Evolutionary conservation across 2,329 filamentous ascomycete genomes (phyloP).

Genomic region (Paecilomyces variotii): DNA sequence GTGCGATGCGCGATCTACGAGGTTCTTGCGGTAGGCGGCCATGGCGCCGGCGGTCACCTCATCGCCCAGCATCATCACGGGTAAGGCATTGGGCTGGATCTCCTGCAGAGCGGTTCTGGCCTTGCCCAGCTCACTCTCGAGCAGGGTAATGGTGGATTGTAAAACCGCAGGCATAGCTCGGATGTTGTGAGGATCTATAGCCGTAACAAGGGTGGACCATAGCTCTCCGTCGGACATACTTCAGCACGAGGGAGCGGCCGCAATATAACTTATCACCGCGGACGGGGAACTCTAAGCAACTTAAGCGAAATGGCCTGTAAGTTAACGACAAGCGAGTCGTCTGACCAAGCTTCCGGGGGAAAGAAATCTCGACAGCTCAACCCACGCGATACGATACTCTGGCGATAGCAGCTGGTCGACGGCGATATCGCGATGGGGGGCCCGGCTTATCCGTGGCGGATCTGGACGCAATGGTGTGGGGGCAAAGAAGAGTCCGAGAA

Average conservation of each 20-base stretch:
- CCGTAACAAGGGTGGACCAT: slow-evolving; percentile 9
- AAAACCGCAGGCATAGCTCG: slow-evolving; percentile 33
- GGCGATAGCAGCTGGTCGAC: background rate
- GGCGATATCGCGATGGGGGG: background rate
- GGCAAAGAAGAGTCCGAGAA: background rate
- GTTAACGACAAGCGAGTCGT: background rate
- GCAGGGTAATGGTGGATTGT: slow-evolving; percentile 33
- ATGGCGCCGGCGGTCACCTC: slow-evolving; percentile 31
- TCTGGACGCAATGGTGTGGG: background rate
- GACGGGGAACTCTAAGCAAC: background rate
- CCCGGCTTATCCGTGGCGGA: background rate
- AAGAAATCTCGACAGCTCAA: background rate
- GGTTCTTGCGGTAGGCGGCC: slow-evolving; percentile 31
- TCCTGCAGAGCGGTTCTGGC: slow-evolving; percentile 34
- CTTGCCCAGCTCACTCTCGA: slow-evolving; percentile 34
- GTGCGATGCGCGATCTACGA: slow-evolving; percentile 28
- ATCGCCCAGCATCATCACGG: slow-evolving; percentile 20
- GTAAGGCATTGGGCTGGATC: slow-evolving; percentile 26
- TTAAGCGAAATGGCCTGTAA: background rate
- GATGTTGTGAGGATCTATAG: slow-evolving; percentile 27
- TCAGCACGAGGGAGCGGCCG: background rate
- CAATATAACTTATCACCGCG: background rate
- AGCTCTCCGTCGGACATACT: slow-evolving; percentile 3
- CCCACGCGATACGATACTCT: background rate
- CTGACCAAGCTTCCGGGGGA: background rate